Evolutionary conservation across 1,284 basidiomycete species (phyloP).

Genomic region (Apiotrichum montevideense): DNA sequence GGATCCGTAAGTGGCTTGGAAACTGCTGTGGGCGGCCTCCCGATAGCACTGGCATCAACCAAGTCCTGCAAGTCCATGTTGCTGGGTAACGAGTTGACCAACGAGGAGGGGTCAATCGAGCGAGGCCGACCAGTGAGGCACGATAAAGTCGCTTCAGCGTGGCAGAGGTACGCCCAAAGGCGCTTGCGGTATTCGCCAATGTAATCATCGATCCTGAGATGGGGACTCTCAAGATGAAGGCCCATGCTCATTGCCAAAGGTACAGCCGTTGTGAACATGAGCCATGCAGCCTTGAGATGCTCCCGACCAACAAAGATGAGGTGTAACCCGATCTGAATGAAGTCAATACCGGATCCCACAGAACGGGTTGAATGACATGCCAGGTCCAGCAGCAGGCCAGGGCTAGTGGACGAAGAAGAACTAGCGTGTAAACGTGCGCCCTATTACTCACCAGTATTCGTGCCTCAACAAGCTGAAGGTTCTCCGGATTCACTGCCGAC

Average conservation of each 20-base stretch:
- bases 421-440: too few species aligned
- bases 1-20: conserved; percentile 51
- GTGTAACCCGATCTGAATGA: too few species aligned
- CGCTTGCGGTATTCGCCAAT: conserved; percentile 81
- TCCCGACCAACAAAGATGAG: conserved; percentile 50
- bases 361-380: too few species aligned
- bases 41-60: conserved; percentile 8
- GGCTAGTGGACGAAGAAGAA: too few species aligned
- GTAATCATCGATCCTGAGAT: conserved; percentile 56
- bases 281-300: conserved; percentile 70
- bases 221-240: conserved; percentile 78
- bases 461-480: conserved; percentile 78
- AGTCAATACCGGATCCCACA: too few species aligned
- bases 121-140: conserved; percentile 83
- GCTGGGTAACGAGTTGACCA: conserved; percentile 53
- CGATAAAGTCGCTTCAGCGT: conserved; percentile 78
- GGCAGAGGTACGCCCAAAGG: conserved; percentile 88
- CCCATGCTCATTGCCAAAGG: conserved; percentile 86
- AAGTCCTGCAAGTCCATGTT: conserved; percentile 67
- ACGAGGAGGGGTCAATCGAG: conserved; percentile 45
- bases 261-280: conserved; percentile 81
- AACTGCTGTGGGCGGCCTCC: conserved; percentile 16
- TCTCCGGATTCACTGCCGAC: conserved; percentile 79
- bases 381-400: too few species aligned
- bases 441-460: conserved; percentile 61